phyloP scores from a whole-genome alignment of 768 basidiomycete genomes.

The Hericium rajendrae region DNA sequence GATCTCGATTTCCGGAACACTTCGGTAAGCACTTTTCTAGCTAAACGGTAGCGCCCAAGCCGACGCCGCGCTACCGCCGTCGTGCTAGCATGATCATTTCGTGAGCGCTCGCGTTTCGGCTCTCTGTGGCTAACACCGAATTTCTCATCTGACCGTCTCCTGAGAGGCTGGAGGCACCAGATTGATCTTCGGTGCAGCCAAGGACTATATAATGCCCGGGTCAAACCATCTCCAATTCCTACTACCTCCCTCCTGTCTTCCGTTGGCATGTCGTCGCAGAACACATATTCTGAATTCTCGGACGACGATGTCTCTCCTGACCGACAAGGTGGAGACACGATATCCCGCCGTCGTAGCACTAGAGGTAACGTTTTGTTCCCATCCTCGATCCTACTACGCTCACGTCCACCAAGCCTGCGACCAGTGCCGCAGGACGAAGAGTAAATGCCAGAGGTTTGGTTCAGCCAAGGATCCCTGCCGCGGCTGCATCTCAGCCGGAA shows the following conservation, averaged over 20 bases:
- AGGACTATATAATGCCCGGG: neutral
- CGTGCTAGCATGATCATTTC: neutral
- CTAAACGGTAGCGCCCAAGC: no score
- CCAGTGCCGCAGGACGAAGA: slow-evolving; percentile 28
- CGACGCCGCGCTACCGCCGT: no score
- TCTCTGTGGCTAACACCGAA: no score
- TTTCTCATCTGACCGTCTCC: no score
- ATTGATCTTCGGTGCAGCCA: no score
- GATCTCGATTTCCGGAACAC: no score
- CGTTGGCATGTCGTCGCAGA: slow-evolving; percentile 15
- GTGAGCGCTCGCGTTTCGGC: neutral
- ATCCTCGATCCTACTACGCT: neutral
- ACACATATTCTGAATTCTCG: slow-evolving; percentile 17
- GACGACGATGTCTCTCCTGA: slow-evolving; percentile 18
- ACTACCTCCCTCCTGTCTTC: neutral
- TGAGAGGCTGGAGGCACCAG: no score
- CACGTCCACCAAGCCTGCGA: slow-evolving; percentile 23
- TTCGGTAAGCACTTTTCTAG: no score
- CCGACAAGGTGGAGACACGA: slow-evolving; percentile 2
- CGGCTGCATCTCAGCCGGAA: slow-evolving; percentile 21
- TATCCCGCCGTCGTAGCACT: slow-evolving; percentile 16
- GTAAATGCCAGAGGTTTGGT: slow-evolving; percentile 25
- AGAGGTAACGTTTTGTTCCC: slow-evolving; percentile 12
- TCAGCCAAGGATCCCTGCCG: slow-evolving; percentile 19
- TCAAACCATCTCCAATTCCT: neutral